Conservation (phyloP, 257 asterid species). For the Lantana camara region DNA sequence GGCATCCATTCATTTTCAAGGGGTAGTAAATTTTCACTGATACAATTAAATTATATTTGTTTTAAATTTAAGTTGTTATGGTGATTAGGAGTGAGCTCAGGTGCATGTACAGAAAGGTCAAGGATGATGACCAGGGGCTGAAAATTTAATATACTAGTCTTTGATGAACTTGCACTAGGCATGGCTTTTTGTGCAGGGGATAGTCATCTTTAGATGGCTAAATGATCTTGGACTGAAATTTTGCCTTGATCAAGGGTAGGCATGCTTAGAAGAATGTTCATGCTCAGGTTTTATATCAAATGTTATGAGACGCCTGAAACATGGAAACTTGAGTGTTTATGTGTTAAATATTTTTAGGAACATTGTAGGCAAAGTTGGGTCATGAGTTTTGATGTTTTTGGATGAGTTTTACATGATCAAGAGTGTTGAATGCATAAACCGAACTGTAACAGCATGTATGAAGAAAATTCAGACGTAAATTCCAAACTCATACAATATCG, state of each 20-base stretch:
- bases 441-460: too few relatives aligned
- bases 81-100: conserved; percentile 18
- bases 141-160: not conserved
- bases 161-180: conserved; percentile 14
- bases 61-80: conserved; percentile 13
- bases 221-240: conserved; percentile 10
- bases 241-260: conserved; percentile 1
- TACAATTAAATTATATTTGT: not conserved
- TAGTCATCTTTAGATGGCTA: conserved; percentile 16
- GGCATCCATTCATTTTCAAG: conserved; percentile 7
- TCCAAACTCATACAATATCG: too few relatives aligned
- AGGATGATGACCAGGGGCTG: not conserved
- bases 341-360: too few relatives aligned
- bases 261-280: conserved; percentile 20
- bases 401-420: too few relatives aligned
- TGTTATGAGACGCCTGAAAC: not conserved
- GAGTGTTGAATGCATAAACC: too few relatives aligned
- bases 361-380: too few relatives aligned
- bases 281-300: conserved; percentile 7
- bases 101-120: not conserved
- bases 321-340: too few relatives aligned
- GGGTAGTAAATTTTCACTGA: not conserved
- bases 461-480: too few relatives aligned
- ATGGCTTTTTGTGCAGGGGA: conserved; percentile 13
- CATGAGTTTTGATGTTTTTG: too few relatives aligned